phyloP scores from a whole-genome alignment of 306 rosid genomes.

The Glycine soja region DNA sequence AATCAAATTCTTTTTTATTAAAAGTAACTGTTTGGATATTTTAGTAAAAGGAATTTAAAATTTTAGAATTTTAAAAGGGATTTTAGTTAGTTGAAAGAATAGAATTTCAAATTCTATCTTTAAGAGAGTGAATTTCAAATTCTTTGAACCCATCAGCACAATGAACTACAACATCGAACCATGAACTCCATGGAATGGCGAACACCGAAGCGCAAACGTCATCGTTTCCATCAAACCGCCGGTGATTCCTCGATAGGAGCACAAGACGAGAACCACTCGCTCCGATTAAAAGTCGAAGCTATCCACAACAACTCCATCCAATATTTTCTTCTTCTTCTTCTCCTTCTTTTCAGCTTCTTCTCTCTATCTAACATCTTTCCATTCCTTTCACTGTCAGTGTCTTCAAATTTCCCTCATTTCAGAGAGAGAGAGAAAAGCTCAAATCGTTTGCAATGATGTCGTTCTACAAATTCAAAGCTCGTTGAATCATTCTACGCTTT shows the following conservation, averaged over 20 bases:
- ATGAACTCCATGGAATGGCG: slow-evolving; percentile 71
- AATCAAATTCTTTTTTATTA: no score
- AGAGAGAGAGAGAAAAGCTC: neutral
- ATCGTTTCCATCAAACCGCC: slow-evolving; percentile 76
- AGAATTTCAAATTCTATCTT: no score
- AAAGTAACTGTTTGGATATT: no score
- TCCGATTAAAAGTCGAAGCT: no score
- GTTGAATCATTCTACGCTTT: slow-evolving; percentile 46
- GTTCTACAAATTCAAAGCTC: slow-evolving; percentile 36
- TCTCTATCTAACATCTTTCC: neutral
- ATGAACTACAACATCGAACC: slow-evolving; percentile 60
- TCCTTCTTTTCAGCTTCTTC: neutral
- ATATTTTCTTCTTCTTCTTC: slow-evolving; percentile 18
- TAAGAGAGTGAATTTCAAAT: no score
- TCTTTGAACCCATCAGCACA: no score
- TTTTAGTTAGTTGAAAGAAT: no score
- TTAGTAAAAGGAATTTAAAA: no score
- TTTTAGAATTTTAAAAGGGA: no score
- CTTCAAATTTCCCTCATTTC: slow-evolving; percentile 30
- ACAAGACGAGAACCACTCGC: slow-evolving; percentile 50
- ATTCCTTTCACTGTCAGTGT: slow-evolving; percentile 55
- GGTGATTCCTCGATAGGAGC: slow-evolving; percentile 59
- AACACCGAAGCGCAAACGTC: slow-evolving; percentile 43
- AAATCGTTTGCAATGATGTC: neutral
- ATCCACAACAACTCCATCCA: slow-evolving; percentile 78